Evolutionary conservation across 2,329 filamentous ascomycete genomes (phyloP).

Genomic region (Penicillium frequentans): DNA sequence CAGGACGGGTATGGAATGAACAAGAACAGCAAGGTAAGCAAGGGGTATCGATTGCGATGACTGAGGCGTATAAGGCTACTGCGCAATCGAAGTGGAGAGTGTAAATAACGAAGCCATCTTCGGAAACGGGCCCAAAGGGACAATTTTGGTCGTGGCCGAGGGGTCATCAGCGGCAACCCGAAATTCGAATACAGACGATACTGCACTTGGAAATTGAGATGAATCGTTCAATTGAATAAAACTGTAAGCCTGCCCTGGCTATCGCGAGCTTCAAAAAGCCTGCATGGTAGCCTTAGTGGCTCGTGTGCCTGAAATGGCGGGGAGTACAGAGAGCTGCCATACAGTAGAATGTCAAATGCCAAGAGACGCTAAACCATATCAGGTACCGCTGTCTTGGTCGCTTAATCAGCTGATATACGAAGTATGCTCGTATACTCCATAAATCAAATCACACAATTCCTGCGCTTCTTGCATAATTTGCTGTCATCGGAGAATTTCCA

Average conservation of each 20-base stretch:
- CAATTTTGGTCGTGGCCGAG: not conserved
- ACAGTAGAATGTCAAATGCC: not conserved
- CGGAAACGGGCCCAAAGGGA: not conserved
- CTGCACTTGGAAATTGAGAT: not conserved
- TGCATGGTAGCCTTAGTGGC: not conserved
- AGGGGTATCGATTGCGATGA: not conserved
- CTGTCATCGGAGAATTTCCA: not conserved
- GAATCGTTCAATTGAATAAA: too few species aligned
- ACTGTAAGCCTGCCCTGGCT: not conserved
- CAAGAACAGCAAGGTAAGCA: conserved; percentile 16
- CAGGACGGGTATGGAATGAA: conserved; percentile 26
- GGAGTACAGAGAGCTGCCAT: too few species aligned
- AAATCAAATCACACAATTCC: not conserved
- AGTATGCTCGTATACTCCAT: not conserved
- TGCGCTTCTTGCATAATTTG: not conserved
- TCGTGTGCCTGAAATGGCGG: not conserved
- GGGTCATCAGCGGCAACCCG: not conserved
- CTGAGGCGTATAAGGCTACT: not conserved
- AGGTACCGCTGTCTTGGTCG: not conserved
- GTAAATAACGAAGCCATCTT: not conserved
- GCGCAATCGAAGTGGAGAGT: not conserved
- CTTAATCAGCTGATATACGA: not conserved
- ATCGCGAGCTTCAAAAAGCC: not conserved
- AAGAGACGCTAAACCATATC: not conserved
- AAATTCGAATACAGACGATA: not conserved